These are phyloP conservation scores for Bocquillonia castaneifolia DNA, from an alignment of 441 rosid genomes.

Conservation along the genomic window DNA sequence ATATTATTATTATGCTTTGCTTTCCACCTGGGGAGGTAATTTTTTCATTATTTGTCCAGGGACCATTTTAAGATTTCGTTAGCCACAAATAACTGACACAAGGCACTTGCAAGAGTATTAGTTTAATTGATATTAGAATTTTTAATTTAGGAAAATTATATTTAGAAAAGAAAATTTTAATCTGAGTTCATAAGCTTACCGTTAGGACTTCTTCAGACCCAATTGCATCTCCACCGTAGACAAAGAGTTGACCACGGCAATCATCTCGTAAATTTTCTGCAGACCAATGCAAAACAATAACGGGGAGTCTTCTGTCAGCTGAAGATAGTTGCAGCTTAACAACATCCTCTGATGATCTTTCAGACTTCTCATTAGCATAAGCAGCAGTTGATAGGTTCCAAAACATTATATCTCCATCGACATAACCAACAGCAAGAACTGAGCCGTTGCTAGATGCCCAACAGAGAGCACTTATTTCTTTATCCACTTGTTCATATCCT, in stretches of 20 bases:
- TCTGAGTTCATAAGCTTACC: slow-evolving; percentile 27
- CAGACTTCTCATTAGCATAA: slow-evolving; percentile 14
- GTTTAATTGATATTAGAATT: not conserved
- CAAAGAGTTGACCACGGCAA: slow-evolving; percentile 46
- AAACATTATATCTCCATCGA: slow-evolving; percentile 62
- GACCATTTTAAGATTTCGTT: not conserved
- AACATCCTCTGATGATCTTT: slow-evolving; percentile 36
- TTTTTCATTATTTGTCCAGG: not conserved
- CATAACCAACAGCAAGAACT: slow-evolving; percentile 62
- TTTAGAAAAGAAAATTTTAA: not conserved
- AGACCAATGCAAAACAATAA: slow-evolving; percentile 65
- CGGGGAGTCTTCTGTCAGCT: slow-evolving; percentile 57
- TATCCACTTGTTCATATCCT: slow-evolving; percentile 36
- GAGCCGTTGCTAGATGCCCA: slow-evolving; percentile 68
- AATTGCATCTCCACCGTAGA: slow-evolving; percentile 70
- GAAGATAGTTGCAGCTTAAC: slow-evolving; percentile 54
- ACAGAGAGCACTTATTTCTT: slow-evolving; percentile 66
- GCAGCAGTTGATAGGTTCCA: slow-evolving; percentile 42
- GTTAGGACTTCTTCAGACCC: slow-evolving; percentile 65
- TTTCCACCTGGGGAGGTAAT: not conserved
- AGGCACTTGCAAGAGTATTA: not conserved
- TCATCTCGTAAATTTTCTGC: slow-evolving; percentile 31
- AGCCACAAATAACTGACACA: slow-evolving; percentile 1
- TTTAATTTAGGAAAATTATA: not conserved
- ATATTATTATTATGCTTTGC: not conserved